Base-by-base conservation (phyloP, 371 early-diverging fungal species). In the Apophysomyces ossiformis region DNA sequence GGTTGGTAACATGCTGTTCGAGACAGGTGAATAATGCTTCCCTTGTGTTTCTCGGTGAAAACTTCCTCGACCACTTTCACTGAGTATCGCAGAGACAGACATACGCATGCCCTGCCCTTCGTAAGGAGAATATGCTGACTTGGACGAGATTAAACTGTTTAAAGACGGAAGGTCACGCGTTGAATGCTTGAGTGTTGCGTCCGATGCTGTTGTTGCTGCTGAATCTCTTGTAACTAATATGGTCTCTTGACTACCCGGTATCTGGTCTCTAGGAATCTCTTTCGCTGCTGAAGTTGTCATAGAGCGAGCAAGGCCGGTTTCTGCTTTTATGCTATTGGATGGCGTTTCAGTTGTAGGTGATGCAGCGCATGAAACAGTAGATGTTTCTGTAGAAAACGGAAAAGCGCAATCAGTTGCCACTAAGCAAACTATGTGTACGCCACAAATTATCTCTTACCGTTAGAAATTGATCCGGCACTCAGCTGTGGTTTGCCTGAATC, bases 81-180 rank as follows among this genome's bases (percentile, higher is more conserved):
- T 56, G 9, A 69, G 43, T 26, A 64, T 64, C 18, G 65, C 65
- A 4, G 69, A 69, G 37, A 69, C 64, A 6, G 69, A 63, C 69
- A 69, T 69, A 54, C 69, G 64, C 69, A 64, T 69, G 13, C 59
- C 66, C 41, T 63, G 65, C 9, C 21, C 9, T 21, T 50, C 50
- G 21, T 50, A 50, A 18, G 50, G 18, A 5, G 50, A 26, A 9
- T 50, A 50, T 15, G 21, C 9, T 9, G 50, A 18, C 18, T 50
- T 50, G 2, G 50, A 21, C 9, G 50, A 8, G 2, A 50, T 50
- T 26, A 50, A 50, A 5, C 21, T 50, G 0, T 50, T 50, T 21
- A 50, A 21, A 0, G 50, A 50, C 5, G 50, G 50, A 18, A 50
- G 21, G 3, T 50, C 50, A 21, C 21, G 50, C 21, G 9, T 0